These are phyloP conservation scores for Sugiyamaella qingdaonensis DNA, from an alignment of 805 yeast species.

Conservation along the genomic window DNA sequence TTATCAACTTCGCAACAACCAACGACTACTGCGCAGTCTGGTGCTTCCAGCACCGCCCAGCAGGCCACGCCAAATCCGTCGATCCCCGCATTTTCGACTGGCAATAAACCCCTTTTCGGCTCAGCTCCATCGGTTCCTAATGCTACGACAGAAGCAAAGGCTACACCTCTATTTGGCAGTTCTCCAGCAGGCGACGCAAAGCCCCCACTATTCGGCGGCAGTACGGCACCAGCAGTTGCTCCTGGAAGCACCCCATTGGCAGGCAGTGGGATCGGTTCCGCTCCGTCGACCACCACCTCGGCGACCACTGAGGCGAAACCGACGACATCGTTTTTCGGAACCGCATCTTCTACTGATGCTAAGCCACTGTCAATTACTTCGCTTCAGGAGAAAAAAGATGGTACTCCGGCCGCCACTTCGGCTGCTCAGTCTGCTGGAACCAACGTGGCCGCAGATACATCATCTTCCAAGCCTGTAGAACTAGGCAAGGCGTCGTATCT, in stretches of 20 bases:
- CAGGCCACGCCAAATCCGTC: conserved; percentile 2
- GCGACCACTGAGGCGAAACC: background rate
- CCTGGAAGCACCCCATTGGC: background rate
- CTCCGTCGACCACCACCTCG: background rate
- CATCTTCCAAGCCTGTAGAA: conserved; percentile 38
- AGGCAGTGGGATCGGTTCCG: background rate
- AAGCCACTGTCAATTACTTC: background rate
- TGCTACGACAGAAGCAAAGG: conserved; percentile 2
- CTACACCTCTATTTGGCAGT: conserved; percentile 6
- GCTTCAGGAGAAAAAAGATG: conserved; percentile 9
- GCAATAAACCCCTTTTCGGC: conserved; percentile 10
- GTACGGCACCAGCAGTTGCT: background rate
- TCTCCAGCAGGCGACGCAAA: background rate
- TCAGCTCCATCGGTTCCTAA: background rate
- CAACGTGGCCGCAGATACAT: conserved; percentile 16
- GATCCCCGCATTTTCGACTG: conserved; percentile 4
- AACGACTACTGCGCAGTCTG: background rate
- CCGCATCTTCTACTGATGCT: conserved; percentile 2
- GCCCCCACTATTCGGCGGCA: background rate
- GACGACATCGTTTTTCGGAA: background rate
- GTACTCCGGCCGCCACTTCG: conserved; percentile 8
- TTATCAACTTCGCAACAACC: background rate
- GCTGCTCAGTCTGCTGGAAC: background rate
- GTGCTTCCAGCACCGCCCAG: background rate
- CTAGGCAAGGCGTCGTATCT: conserved; percentile 51